Evolutionary conservation across 345 rosid species (phyloP).

Genomic region (Turnera subulata): DNA sequence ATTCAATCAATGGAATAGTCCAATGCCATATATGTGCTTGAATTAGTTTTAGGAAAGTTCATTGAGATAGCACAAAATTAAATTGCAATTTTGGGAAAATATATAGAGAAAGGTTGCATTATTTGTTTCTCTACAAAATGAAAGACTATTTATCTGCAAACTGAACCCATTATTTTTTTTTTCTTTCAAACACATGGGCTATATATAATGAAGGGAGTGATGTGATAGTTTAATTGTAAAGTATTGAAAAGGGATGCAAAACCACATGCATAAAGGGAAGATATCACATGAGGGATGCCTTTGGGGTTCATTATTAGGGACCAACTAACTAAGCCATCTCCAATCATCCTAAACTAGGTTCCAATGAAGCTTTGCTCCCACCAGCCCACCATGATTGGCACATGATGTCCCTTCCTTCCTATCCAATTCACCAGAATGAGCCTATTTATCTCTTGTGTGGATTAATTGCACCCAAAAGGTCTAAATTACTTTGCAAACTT

Average conservation of each 20-base stretch:
- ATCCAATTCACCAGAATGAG: slow-evolving; percentile 15
- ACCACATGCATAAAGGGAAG: slow-evolving; percentile 49
- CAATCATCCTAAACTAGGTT: slow-evolving; percentile 19
- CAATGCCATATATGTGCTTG: too few species aligned
- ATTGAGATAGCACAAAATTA: too few species aligned
- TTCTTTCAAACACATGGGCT: neutral
- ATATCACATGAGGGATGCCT: slow-evolving; percentile 41
- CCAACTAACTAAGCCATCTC: slow-evolving; percentile 14
- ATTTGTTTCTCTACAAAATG: too few species aligned
- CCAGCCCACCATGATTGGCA: slow-evolving; percentile 21
- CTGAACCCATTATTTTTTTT: too few species aligned
- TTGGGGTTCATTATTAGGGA: slow-evolving; percentile 28
- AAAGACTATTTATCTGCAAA: too few species aligned
- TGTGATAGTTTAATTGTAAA: slow-evolving; percentile 21
- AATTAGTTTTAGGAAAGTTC: too few species aligned
- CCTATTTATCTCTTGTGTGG: too few species aligned
- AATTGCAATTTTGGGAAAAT: too few species aligned
- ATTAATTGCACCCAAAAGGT: too few species aligned
- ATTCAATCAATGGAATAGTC: too few species aligned
- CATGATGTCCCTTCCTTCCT: slow-evolving; percentile 25
- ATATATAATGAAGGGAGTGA: slow-evolving; percentile 8
- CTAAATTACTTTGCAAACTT: neutral
- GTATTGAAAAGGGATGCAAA: slow-evolving; percentile 25
- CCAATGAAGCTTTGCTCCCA: slow-evolving; percentile 16
- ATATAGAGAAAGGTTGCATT: too few species aligned